Percentiles rank a stretch among this genome's conserved stretches.
These are phyloP conservation scores for Tremella yokohamensis DNA, from an alignment of 768 basidiomycete species.

Conservation along the genomic window DNA sequence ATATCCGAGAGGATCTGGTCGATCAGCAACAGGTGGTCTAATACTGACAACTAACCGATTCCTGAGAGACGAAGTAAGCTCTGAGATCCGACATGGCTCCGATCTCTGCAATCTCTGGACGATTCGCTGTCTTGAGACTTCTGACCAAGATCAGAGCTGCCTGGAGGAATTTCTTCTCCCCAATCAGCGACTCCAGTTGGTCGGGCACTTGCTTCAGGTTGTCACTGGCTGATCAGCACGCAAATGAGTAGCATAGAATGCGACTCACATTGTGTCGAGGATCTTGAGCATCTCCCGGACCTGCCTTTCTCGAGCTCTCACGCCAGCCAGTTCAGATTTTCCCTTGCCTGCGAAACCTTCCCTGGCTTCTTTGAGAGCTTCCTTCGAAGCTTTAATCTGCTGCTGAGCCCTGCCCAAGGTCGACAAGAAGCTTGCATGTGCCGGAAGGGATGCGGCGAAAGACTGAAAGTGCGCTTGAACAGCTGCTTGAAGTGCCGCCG, in stretches of 20 bases:
- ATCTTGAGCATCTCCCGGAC: constrained; percentile 91
- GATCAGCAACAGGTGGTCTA: not conserved
- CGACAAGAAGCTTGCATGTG: constrained; percentile 72
- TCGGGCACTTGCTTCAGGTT: constrained; percentile 87
- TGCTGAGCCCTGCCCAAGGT: constrained; percentile 70
- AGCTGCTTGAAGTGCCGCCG: constrained; percentile 43
- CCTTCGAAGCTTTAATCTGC: constrained; percentile 69
- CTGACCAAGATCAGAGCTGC: constrained; percentile 81
- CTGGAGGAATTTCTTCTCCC: constrained; percentile 86
- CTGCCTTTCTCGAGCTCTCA: constrained; percentile 85
- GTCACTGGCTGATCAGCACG: constrained; percentile 60
- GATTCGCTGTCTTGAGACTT: constrained; percentile 84
- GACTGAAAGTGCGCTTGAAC: constrained; percentile 80
- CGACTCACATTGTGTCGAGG: constrained; percentile 84
- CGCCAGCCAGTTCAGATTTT: constrained; percentile 42
- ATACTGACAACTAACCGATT: constrained; percentile 61
- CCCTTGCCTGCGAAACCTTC: constrained; percentile 62
- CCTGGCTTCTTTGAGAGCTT: constrained; percentile 69
- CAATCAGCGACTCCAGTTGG: constrained; percentile 84
- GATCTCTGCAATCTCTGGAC: constrained; percentile 87
- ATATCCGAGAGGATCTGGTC: constrained; percentile 82
- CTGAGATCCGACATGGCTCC: constrained; percentile 89
- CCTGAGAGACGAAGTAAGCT: constrained; percentile 77
- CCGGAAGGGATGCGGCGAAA: constrained; percentile 88
- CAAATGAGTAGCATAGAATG: not conserved